A percentile compares a stretch with the other conserved stretches of the same genome.
These are phyloP conservation scores for Symbiotaphrina buchneri DNA, from an alignment of 495 filamentous ascomycete genomes.

Conservation along the genomic window DNA sequence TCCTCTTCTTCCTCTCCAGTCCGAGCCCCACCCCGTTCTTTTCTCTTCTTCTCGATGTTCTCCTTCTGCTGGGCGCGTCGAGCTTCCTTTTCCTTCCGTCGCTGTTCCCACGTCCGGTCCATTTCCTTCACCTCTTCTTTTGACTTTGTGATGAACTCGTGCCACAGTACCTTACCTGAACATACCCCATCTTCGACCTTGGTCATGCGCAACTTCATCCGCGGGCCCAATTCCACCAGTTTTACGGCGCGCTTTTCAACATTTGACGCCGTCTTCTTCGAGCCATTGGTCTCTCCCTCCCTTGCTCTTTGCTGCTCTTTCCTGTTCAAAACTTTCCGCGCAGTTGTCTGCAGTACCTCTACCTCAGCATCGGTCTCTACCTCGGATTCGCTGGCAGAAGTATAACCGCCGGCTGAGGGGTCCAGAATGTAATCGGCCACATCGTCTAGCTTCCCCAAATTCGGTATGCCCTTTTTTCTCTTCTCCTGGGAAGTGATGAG, in stretches of 20 bases:
- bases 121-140: conserved; percentile 50
- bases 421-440: conserved; percentile 89
- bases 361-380: conserved; percentile 89
- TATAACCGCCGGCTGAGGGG: conserved; percentile 67
- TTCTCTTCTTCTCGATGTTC: conserved; percentile 21
- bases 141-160: conserved; percentile 75
- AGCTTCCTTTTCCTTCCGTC: conserved; percentile 57
- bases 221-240: conserved; percentile 74
- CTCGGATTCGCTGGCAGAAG: conserved; percentile 81
- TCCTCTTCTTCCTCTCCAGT: not conserved
- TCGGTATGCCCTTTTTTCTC: conserved; percentile 48
- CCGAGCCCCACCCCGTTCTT: conserved; percentile 9
- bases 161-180: conserved; percentile 87
- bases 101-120: conserved; percentile 59
- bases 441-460: conserved; percentile 76
- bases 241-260: conserved; percentile 78
- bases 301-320: conserved; percentile 29
- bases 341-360: conserved; percentile 55
- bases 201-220: conserved; percentile 70
- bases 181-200: conserved; percentile 95
- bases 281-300: conserved; percentile 16
- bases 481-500: conserved; percentile 33
- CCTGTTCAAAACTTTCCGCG: conserved; percentile 47
- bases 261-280: conserved; percentile 7
- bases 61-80: conserved; percentile 39